A percentile compares a stretch with the other conserved stretches of the same genome.
These are phyloP conservation scores for Fusarium mangiferae DNA, from an alignment of 2,329 filamentous ascomycete species.

Conservation along the genomic window DNA sequence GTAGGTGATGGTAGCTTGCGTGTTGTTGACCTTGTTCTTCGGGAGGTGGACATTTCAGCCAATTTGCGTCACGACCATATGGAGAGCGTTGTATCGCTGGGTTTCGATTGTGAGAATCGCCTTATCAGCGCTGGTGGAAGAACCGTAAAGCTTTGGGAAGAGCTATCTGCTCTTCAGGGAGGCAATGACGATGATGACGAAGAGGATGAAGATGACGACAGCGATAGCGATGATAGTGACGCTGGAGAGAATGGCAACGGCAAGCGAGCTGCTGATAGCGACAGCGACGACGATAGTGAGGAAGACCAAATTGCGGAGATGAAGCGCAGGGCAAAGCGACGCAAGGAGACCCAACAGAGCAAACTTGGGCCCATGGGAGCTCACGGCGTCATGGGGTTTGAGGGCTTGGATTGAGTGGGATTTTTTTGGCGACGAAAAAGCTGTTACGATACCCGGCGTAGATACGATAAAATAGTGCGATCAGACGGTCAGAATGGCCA, in stretches of 20 bases:
- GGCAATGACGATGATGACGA: conserved; percentile 48
- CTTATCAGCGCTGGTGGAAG: conserved; percentile 91
- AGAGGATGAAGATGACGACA: conserved; percentile 56
- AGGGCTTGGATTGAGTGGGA: conserved; percentile 54
- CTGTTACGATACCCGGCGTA: conserved; percentile 32
- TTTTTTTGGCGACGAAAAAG: neutral
- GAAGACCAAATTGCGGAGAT: conserved; percentile 49
- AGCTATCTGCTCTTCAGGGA: conserved; percentile 68
- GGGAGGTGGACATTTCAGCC: conserved; percentile 74
- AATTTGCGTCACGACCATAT: conserved; percentile 81
- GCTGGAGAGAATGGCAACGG: conserved; percentile 55
- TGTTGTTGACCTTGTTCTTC: conserved; percentile 78
- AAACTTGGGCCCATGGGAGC: conserved; percentile 62
- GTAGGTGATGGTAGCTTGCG: conserved; percentile 82
- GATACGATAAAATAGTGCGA: neutral
- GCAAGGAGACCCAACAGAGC: conserved; percentile 54
- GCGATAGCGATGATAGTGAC: conserved; percentile 58
- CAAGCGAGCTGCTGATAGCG: conserved; percentile 60
- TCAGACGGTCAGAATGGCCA: neutral
- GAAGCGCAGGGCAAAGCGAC: conserved; percentile 58
- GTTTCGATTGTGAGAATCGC: conserved; percentile 84
- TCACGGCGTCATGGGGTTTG: conserved; percentile 62
- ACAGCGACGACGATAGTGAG: conserved; percentile 58
- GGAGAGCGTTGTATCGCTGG: conserved; percentile 84
- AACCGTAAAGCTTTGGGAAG: conserved; percentile 93